A percentile compares a stretch with the other conserved stretches of the same genome.
Conservation (phyloP, 805 yeast species). For the Blastobotrys terrestris region DNA sequence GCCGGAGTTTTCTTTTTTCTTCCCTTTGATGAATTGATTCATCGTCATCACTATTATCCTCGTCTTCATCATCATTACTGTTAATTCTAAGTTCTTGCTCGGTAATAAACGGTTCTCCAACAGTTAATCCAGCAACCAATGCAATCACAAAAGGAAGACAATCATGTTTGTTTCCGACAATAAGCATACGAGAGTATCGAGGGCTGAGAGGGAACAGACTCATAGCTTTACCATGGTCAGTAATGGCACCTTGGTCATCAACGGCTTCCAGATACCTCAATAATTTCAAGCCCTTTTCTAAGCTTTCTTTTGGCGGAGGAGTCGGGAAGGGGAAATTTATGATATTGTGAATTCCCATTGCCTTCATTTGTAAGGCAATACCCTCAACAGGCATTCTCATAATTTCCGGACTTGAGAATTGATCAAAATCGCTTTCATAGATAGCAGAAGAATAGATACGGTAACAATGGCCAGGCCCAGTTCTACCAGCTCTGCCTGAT, state of each 20-base stretch:
- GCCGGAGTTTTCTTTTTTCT: constrained; percentile 37
- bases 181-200: constrained; percentile 81
- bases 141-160: constrained; percentile 89
- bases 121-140: constrained; percentile 84
- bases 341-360: constrained; percentile 91
- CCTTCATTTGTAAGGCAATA: constrained; percentile 90
- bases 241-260: constrained; percentile 44
- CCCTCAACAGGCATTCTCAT: constrained; percentile 94
- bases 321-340: constrained; percentile 95
- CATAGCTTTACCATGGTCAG: constrained; percentile 80
- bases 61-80: constrained; percentile 17
- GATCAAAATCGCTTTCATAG: constrained; percentile 75
- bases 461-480: constrained; percentile 98
- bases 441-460: constrained; percentile 90
- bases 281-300: constrained; percentile 60
- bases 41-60: constrained; percentile 28
- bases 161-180: constrained; percentile 78
- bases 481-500: constrained; percentile 96
- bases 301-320: constrained; percentile 62
- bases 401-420: constrained; percentile 85
- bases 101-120: constrained; percentile 81
- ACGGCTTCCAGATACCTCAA: constrained; percentile 76
- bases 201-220: constrained; percentile 90
- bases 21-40: constrained; percentile 30
- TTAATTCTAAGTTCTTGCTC: constrained; percentile 67